Evolutionary conservation across 2,329 filamentous ascomycete species (phyloP), one percentile per base, ranked within the genome.

Genomic region (Hypomyces rosellus): DNA sequence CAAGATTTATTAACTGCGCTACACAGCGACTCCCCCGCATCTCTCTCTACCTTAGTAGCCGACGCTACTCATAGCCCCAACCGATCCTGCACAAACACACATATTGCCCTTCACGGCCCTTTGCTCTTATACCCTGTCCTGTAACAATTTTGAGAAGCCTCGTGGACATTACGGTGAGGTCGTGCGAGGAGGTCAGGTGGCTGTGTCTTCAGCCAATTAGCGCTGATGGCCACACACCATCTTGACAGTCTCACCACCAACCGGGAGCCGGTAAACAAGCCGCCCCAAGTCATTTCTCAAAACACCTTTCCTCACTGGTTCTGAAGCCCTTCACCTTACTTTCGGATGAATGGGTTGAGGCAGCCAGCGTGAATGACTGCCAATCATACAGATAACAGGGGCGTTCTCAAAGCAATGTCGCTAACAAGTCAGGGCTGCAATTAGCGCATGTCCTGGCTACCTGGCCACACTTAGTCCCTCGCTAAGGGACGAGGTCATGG

Each of bases 111-210:
- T 12, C 11, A 4, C 36, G 14, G 14, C 15, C 14, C 37, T 9
- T 39, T n/a, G n/a, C n/a, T 18, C 37, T 15, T 39, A 39, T 39
- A 39, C 36, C 36, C 36, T 38, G 36, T 8, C 9, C 25, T 30
- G 25, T 30, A 30, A 30, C 25, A 3, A 8, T 30, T 30, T 30
- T 30, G 25, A 30, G 25, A 30, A 30, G 30, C 41, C 50, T 46
- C 50, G 48, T 52, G 50, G 45, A 49, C 46, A 50, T 16, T 8
- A 16, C 33, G 14, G 16, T 30, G 38, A 50, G 41, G 50, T 52
- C 46, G 47, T 25, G 47, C 34, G 46, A 44, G 30, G 37, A 49
- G 48, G 50, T 52, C 50, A 52, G 44, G 50, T 50, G 50, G 50
- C 47, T 43, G 8, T 8, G 16, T 30, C 39, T 11, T 14, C 34